Evolutionary conservation across 306 rosid species (phyloP), one percentile per base, ranked within the genome.

Genomic region (Vigna mungo): DNA sequence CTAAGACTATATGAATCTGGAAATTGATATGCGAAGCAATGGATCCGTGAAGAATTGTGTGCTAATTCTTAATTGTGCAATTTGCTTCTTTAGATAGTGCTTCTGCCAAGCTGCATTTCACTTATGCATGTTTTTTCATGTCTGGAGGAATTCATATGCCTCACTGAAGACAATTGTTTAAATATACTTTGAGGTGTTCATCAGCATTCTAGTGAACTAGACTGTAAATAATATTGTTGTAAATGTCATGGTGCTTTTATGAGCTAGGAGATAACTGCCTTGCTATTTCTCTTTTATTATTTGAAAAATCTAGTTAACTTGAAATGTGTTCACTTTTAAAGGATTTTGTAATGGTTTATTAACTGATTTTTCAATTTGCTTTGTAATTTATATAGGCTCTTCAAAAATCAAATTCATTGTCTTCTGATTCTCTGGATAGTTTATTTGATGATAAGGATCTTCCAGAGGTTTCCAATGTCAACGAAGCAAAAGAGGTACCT

Each of bases 371-470:
- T 63, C 66, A 48, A 65, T 69, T 69, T 86, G 25, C 61, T 63
- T 82, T 79, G 73, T 71, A 72, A 80, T 74, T 9, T 75, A 70
- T 58, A 78, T 32, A 91, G 92, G 90, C 54, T 73, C 83, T 80
- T 61, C 86, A 64, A 76, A 87, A 61, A 59, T 81, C 94, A 72
- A 86, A 88, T 81, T 83, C 89, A 27, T 62, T 75, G 71, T 92
- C 96, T 67, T 90, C 93, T 0, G 97, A 95, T 90, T 95, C 97
- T 76, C 87, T 92, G 59, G 99, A 90, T 70, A 84, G 91, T 80
- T 89, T 92, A 77, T 92, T 95, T 89, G 92, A 77, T 81, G 95
- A 94, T 79, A 80, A 84, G 70, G 92, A 79, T 71, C 72, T 76
- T 80, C 89, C 80, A 0, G 90, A 90, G 62, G 46, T 86, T 64